A percentile compares a stretch with the other conserved stretches of the same genome.
Conservation (phyloP, 345 rosid species). For the Lepidium sativum region DNA sequence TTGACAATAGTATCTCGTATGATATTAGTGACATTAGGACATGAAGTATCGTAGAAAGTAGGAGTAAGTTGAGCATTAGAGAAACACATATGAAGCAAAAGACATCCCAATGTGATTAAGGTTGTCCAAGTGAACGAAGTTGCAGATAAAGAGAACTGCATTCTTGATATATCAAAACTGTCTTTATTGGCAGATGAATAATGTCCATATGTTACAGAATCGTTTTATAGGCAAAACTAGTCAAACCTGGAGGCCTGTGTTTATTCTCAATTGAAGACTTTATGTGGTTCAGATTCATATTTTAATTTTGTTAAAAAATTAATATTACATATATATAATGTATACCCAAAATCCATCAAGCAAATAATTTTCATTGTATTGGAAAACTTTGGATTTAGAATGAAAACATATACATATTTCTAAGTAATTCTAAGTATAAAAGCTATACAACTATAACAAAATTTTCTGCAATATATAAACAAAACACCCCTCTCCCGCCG, state of each 20-base stretch:
- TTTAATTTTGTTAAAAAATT: too few species aligned
- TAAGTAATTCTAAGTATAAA: too few species aligned
- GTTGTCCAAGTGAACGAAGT: conserved; percentile 8
- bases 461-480: too few species aligned
- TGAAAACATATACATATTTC: too few species aligned
- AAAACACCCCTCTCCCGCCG: too few species aligned
- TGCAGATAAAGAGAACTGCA: conserved; percentile 8
- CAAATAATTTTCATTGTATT: too few species aligned
- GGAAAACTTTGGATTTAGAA: too few species aligned
- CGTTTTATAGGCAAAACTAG: conserved; percentile 11
- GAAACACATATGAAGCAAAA: conserved; percentile 2
- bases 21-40: conserved; percentile 43
- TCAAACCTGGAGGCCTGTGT: conserved; percentile 7
- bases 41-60: conserved; percentile 36
- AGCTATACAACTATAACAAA: too few species aligned
- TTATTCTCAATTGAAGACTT: neutral
- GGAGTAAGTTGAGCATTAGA: conserved; percentile 36
- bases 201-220: neutral
- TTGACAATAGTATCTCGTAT: conserved; percentile 36
- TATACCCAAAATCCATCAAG: too few species aligned
- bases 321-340: too few species aligned
- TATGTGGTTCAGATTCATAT: too few species aligned
- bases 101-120: conserved; percentile 22
- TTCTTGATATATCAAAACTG: neutral
- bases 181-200: neutral